Percentiles rank a stretch among this genome's conserved stretches.
Conservation (phyloP, 345 rosid species). For the Camelina sativa region DNA sequence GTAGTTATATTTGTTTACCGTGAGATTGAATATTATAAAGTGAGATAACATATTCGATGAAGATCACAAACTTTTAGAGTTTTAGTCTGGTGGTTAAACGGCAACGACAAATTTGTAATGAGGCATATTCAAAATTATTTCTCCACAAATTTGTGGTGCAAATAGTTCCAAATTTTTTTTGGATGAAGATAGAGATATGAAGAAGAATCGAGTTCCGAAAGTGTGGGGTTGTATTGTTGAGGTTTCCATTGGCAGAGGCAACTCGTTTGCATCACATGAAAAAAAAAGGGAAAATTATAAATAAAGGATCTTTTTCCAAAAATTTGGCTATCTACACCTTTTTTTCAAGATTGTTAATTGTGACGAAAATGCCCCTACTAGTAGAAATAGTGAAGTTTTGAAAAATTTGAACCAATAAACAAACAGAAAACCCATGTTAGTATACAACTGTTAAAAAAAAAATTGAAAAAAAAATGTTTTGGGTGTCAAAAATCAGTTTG, state of each 20-base stretch:
- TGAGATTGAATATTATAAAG: not conserved
- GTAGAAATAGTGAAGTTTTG: too few relatives aligned
- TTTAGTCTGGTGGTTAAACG: constrained; percentile 9
- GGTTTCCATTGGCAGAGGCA: constrained; percentile 42
- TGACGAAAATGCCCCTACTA: too few relatives aligned
- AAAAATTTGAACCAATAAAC: too few relatives aligned
- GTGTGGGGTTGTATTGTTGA: constrained; percentile 40
- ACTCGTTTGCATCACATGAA: constrained; percentile 37
- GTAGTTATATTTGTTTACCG: not conserved
- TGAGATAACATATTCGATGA: not conserved
- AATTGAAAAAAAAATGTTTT: too few relatives aligned
- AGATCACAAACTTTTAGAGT: not conserved
- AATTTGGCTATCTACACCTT: too few relatives aligned
- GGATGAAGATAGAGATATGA: constrained; percentile 26
- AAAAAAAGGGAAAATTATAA: too few relatives aligned
- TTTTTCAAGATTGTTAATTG: too few relatives aligned
- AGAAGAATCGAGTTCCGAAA: constrained; percentile 44
- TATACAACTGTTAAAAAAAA: too few relatives aligned
- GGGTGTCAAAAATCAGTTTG: too few relatives aligned
- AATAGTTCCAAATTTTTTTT: not conserved
- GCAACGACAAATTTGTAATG: constrained; percentile 13
- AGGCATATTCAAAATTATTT: constrained; percentile 13
- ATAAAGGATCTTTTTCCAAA: too few relatives aligned
- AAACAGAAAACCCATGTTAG: too few relatives aligned
- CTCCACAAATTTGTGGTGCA: constrained; percentile 2